These are phyloP conservation scores for Plectranthus barbatus DNA, from an alignment of 257 asterid genomes.

Conservation along the genomic window DNA sequence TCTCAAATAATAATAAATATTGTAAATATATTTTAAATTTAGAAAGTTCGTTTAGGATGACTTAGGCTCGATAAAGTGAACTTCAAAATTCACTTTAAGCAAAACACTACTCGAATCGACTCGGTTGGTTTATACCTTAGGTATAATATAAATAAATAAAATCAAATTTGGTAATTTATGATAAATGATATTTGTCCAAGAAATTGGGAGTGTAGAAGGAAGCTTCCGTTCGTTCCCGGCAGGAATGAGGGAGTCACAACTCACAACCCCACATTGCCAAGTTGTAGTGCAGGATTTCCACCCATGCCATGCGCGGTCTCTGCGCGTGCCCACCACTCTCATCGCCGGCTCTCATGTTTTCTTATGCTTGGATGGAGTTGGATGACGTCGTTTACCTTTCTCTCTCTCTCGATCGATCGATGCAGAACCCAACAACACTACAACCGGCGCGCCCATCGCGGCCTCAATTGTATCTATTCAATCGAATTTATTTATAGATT, in stretches of 20 bases:
- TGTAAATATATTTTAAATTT: too few species aligned
- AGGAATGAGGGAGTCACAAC: background rate
- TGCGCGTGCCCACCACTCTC: slow-evolving; percentile 10
- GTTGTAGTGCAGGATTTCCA: background rate
- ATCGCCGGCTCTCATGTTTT: slow-evolving; percentile 24
- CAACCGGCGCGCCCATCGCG: background rate
- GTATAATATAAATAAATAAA: too few species aligned
- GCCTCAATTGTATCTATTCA: background rate
- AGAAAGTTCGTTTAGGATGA: too few species aligned
- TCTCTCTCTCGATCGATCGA: slow-evolving; percentile 9
- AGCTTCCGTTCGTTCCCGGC: background rate
- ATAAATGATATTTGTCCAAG: too few species aligned
- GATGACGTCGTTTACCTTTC: slow-evolving; percentile 6
- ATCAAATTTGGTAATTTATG: too few species aligned
- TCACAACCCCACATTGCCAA: background rate
- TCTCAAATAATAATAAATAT: too few species aligned
- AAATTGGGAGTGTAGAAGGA: background rate
- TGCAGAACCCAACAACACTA: background rate
- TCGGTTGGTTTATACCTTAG: too few species aligned
- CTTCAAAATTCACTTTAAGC: too few species aligned
- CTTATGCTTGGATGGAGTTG: slow-evolving; percentile 20
- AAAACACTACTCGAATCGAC: too few species aligned
- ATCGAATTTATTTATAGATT: background rate
- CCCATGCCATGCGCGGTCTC: slow-evolving; percentile 6
- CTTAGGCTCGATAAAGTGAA: too few species aligned